Conservation (phyloP, 495 filamentous ascomycete genomes). For the Aspergillus hancockii region DNA sequence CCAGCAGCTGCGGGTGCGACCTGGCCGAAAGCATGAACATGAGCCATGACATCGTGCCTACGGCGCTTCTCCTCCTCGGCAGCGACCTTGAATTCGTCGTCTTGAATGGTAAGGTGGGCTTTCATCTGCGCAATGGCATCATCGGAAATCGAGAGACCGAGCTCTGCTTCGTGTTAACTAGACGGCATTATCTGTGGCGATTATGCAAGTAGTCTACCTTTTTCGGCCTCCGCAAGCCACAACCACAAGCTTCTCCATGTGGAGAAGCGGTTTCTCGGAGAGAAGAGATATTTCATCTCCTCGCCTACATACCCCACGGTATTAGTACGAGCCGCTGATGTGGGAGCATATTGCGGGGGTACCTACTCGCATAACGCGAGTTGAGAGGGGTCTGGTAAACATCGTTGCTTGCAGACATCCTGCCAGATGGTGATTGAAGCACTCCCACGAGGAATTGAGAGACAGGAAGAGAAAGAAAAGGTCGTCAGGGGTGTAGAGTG, state of each 20-base stretch:
- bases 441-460: constrained; percentile 27
- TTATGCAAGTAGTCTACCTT: constrained; percentile 46
- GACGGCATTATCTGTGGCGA: constrained; percentile 19
- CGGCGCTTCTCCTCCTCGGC: constrained; percentile 77
- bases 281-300: constrained; percentile 65
- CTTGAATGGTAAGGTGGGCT: constrained; percentile 67
- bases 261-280: constrained; percentile 65
- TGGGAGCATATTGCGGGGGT: constrained; percentile 10
- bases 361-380: constrained; percentile 70
- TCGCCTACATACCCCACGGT: constrained; percentile 33
- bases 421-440: constrained; percentile 28
- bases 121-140: constrained; percentile 77
- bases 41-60: constrained; percentile 70
- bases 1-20: constrained; percentile 80
- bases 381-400: constrained; percentile 73
- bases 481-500: constrained; percentile 11
- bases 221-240: constrained; percentile 79
- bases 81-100: constrained; percentile 77
- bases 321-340: constrained; percentile 22
- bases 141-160: constrained; percentile 59
- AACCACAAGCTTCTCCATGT: constrained; percentile 84
- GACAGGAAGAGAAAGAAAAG: constrained; percentile 19
- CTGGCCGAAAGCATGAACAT: constrained; percentile 73
- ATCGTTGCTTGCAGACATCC: constrained; percentile 63
- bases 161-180: constrained; percentile 37